A percentile compares a stretch with the other conserved stretches of the same genome.
Evolutionary conservation across 441 rosid genomes (phyloP).

Genomic region (Eruca vesicaria): DNA sequence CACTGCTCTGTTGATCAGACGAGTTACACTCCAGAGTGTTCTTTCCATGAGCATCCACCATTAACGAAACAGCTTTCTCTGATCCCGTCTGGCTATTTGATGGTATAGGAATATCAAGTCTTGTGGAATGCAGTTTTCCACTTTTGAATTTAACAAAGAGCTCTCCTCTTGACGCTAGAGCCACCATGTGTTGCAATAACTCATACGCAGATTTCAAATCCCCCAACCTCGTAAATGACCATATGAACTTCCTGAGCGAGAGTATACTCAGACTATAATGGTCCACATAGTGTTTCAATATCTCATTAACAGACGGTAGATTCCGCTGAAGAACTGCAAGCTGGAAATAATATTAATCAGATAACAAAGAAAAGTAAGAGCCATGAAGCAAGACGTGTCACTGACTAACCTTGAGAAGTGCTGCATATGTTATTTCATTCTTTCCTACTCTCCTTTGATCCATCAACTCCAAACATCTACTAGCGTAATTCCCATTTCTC

Average conservation of each 20-base stretch:
- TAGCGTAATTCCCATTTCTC: conserved; percentile 41
- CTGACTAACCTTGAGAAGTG: conserved; percentile 73
- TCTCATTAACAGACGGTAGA: conserved; percentile 49
- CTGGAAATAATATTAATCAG: conserved; percentile 43
- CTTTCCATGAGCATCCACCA: conserved; percentile 27
- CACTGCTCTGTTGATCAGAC: conserved; percentile 21
- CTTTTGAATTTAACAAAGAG: conserved; percentile 27
- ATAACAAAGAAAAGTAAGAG: conserved; percentile 7
- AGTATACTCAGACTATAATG: conserved; percentile 52
- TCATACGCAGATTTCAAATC: conserved; percentile 73
- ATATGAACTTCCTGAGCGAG: conserved; percentile 53
- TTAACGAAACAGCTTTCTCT: conserved; percentile 36
- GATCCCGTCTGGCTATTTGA: conserved; percentile 40
- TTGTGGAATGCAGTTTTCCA: conserved; percentile 41
- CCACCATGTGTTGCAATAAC: conserved; percentile 76
- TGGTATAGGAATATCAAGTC: conserved; percentile 75
- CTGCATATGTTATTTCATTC: conserved; percentile 65
- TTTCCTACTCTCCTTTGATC: conserved; percentile 61
- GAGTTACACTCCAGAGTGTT: conserved; percentile 7
- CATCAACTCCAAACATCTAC: conserved; percentile 87
- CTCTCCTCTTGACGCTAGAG: conserved; percentile 43
- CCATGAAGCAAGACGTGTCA: background rate
- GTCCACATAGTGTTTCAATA: conserved; percentile 67
- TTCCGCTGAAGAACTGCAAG: conserved; percentile 70
- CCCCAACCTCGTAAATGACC: conserved; percentile 66